These are phyloP conservation scores for Trichoderma simmonsii DNA, from an alignment of 2,329 filamentous ascomycete species.

Conservation along the genomic window DNA sequence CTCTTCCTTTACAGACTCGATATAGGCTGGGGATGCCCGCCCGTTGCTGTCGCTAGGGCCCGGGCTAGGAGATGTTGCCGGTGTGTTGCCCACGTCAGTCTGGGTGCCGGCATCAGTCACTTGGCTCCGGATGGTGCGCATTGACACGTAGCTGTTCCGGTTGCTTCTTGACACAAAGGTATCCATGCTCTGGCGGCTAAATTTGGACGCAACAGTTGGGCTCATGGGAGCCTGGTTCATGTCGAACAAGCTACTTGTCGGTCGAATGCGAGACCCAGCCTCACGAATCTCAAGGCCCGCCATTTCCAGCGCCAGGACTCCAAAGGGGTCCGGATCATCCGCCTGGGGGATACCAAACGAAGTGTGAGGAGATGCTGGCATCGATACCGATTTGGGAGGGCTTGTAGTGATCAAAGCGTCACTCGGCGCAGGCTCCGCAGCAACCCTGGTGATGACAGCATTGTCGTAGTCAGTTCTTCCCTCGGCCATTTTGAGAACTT, in stretches of 20 bases:
- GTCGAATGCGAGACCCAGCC: conserved; percentile 69
- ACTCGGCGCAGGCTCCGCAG: conserved; percentile 68
- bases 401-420: conserved; percentile 59
- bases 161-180: conserved; percentile 59
- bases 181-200: conserved; percentile 66
- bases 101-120: conserved; percentile 69
- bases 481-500: conserved; percentile 85
- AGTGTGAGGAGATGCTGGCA: conserved; percentile 38
- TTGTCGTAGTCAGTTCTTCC: conserved; percentile 74
- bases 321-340: conserved; percentile 88
- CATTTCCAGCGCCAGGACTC: conserved; percentile 84
- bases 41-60: conserved; percentile 51
- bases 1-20: conserved; percentile 38
- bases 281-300: conserved; percentile 87
- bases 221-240: conserved; percentile 75
- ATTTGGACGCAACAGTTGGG: conserved; percentile 57
- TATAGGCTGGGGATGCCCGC: conserved; percentile 40
- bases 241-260: conserved; percentile 77
- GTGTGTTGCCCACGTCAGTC: conserved; percentile 53
- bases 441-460: conserved; percentile 60
- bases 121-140: conserved; percentile 64
- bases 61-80: conserved; percentile 53
- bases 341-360: conserved; percentile 74
- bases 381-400: conserved; percentile 31
- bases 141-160: conserved; percentile 72